A percentile compares a stretch with the other conserved stretches of the same genome.
Conservation (phyloP, 73 alveolate species). For the Blepharisma stoltei region DNA sequence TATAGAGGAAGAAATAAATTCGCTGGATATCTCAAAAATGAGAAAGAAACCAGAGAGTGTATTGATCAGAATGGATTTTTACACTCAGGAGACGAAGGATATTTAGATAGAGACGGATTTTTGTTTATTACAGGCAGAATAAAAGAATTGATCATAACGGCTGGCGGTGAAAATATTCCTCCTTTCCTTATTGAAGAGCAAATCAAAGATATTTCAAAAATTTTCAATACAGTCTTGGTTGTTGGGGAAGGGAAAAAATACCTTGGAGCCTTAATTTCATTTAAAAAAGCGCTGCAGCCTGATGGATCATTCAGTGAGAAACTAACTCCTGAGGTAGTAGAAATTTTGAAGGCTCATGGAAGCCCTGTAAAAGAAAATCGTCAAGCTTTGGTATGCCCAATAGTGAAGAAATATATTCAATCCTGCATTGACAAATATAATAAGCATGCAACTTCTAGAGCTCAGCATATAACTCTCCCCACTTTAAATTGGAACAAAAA, state of each 20-base stretch:
- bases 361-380: too few species aligned
- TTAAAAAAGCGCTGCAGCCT: constrained; percentile 47
- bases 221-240: constrained; percentile 65
- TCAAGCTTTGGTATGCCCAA: too few species aligned
- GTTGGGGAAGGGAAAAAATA: constrained; percentile 72
- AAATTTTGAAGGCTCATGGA: constrained; percentile 42
- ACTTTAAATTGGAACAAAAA: too few species aligned
- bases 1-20: constrained; percentile 83
- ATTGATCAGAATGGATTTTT: constrained; percentile 81
- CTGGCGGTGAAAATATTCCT: constrained; percentile 95
- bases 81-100: constrained; percentile 95
- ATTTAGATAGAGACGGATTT: constrained; percentile 62
- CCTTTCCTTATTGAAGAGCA: constrained; percentile 84
- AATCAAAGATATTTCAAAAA: constrained; percentile 67
- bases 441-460: constrained; percentile 56
- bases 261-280: constrained; percentile 55
- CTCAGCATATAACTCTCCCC: constrained; percentile 53
- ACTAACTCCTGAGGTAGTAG: constrained; percentile 60
- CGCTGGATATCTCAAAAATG: constrained; percentile 86
- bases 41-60: constrained; percentile 74
- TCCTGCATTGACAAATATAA: not conserved
- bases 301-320: constrained; percentile 60
- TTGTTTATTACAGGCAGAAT: constrained; percentile 86
- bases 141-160: constrained; percentile 83
- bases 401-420: too few species aligned